Base-by-base conservation (phyloP, 1,284 basidiomycete genomes). In the Heterobasidion irregulare region DNA sequence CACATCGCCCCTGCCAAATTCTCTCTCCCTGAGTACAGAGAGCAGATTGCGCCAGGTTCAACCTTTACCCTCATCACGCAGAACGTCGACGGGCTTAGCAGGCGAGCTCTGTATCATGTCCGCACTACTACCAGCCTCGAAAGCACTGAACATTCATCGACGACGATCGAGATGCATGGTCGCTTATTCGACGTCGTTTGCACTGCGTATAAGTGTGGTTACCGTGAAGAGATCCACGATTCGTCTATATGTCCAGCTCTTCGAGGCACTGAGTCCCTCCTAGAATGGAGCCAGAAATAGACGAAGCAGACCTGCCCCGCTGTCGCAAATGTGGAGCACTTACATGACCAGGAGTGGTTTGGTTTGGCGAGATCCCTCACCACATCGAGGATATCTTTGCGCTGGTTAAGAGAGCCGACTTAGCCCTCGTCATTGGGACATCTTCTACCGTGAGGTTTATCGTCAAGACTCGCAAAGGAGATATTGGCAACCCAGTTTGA, bases 131-230 rank as follows among this genome's bases (percentile, higher is more conserved):
- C 46, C 34, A 9, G 47, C 54, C 26, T 26, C 6, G 26, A 26
- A 26, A 26, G 26, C 54, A 33, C 47, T 50, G 48, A 58, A 46
- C 44, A 55, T 56, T 66, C 55, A 54, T 63, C 63, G 38, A 59
- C 55, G 13, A 62, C 82, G n/a, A 63, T 84, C 15, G 82, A 87
- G 65, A 86, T 86, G 82, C 84, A 87, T 61, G 84, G 83, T 2
- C 68, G 77, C 41, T 68, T 86, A 2, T 78, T 83, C 65, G 79
- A 82, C 60, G 73, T 81, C 8, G 59, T 70, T 19, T 86, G 83
- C 68, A 79, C 77, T 0, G 62, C 68, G 15, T 16, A 55, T 1
- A 44, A 56, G 3, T 85, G 82, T 61, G 59, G 64, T 1, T 70
- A 81, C 57, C 56, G 66, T 10, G 72, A 75, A 52, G 67, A 67